Base-by-base conservation (phyloP, 345 rosid genomes). In the Salix caprea region DNA sequence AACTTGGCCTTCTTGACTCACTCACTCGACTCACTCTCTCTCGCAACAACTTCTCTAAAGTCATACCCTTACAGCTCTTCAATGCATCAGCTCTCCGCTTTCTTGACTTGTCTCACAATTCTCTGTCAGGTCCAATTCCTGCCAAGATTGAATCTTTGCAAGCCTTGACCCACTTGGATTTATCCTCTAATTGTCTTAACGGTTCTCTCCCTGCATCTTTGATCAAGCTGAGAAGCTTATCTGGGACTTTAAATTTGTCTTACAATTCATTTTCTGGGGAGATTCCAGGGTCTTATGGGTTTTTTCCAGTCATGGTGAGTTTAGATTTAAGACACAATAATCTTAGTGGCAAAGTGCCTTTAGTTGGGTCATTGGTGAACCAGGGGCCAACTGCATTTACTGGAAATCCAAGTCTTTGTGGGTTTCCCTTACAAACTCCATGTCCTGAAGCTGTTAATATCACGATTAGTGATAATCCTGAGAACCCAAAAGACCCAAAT, bases 381-480 rank as follows among this genome's bases (percentile, higher is more conserved):
- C 99, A 93, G 74, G 99, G 99, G n/a, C 98, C 99, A 10, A 93
- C 96, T 5, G 99, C 98, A 34, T 96, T 96, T 75, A 73, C 92
- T 0, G 98, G 92, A 58, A 96, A 96, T 80, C 90, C 90, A 0
- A 68, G 83, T 70, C 92, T 96, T 26, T 96, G 99, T 65, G 99
- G 99, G 36, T 95, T 95, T 81, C 99, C 99, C 0, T 21, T 95
- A 77, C 88, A 78, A 67, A 85, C 83, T 78, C 83, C 75, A 1
- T 95, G 99, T 73, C 88, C 90, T 1, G 92, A 87, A 76, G 86
- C 86, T 69, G 68, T 77, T 46, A 86, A 86, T 71, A 80, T 89
- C n/a, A 74, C 83, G n/a, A 30, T 72, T 70, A 67, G 81, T 65
- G 30, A 84, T 11, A 79, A 85, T 71, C 96, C 94, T 1, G 81